These are phyloP conservation scores for Penicillium odoratum DNA, from an alignment of 495 filamentous ascomycete species.

Conservation along the genomic window DNA sequence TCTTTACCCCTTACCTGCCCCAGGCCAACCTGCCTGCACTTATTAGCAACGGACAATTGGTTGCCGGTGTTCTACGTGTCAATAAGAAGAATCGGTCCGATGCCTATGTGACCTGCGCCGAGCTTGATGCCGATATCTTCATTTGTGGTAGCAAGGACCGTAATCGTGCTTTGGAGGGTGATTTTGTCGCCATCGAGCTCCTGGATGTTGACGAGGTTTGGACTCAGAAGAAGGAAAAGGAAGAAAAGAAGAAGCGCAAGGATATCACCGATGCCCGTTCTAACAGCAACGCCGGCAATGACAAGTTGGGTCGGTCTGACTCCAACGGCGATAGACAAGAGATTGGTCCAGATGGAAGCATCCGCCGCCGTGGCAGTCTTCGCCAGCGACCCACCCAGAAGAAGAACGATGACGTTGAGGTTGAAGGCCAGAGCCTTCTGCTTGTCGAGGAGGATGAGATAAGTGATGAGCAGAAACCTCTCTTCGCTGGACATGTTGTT, in stretches of 20 bases:
- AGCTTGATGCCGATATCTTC: constrained; percentile 97
- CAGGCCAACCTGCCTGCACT: constrained; percentile 93
- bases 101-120: constrained; percentile 91
- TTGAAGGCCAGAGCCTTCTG: constrained; percentile 94
- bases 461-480: constrained; percentile 94
- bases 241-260: constrained; percentile 99
- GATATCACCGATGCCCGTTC: constrained; percentile 91
- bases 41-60: constrained; percentile 87
- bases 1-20: constrained; percentile 97
- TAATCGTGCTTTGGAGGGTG: constrained; percentile 93
- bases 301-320: constrained; percentile 63
- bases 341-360: constrained; percentile 71
- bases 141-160: constrained; percentile 99
- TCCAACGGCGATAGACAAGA: constrained; percentile 63
- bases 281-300: constrained; percentile 66
- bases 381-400: constrained; percentile 97
- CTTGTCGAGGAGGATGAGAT: constrained; percentile 98
- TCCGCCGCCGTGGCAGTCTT: constrained; percentile 89
- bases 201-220: constrained; percentile 98
- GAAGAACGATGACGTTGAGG: constrained; percentile 99
- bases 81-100: constrained; percentile 99
- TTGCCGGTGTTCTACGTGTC: constrained; percentile 93
- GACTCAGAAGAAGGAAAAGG: constrained; percentile 97
- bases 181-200: constrained; percentile 92
- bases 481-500: constrained; percentile 96